phyloP scores from a whole-genome alignment of 805 yeast species.

The Tetrapisispora taiwanensis region DNA sequence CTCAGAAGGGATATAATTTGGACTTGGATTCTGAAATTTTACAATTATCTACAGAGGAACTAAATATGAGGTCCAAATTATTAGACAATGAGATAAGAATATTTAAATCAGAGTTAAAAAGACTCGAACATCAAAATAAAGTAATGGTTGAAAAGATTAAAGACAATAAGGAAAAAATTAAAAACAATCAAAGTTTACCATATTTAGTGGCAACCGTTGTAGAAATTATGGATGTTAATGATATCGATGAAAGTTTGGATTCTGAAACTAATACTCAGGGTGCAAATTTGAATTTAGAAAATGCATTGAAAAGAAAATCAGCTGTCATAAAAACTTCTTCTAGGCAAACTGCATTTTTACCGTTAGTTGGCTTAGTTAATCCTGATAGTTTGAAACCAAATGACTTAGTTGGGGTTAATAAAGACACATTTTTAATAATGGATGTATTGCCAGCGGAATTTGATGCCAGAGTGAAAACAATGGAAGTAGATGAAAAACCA shows the following conservation, averaged over 20 bases:
- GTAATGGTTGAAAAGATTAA: conserved; percentile 89
- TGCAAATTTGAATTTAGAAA: conserved; percentile 87
- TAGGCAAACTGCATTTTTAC: conserved; percentile 91
- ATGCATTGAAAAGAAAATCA: conserved; percentile 83
- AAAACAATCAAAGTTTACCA: conserved; percentile 89
- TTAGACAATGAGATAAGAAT: conserved; percentile 93
- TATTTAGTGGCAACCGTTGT: conserved; percentile 94
- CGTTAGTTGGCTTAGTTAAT: conserved; percentile 90
- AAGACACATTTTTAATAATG: conserved; percentile 84
- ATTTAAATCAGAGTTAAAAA: conserved; percentile 82
- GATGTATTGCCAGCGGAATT: conserved; percentile 95
- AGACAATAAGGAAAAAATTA: conserved; percentile 92
- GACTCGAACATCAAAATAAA: conserved; percentile 83
- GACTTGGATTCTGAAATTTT: too few species aligned
- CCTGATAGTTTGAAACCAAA: conserved; percentile 87
- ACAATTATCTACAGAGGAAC: conserved; percentile 54
- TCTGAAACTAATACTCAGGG: conserved; percentile 73
- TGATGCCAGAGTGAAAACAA: conserved; percentile 94
- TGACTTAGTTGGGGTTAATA: conserved; percentile 93
- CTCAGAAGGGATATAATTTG: too few species aligned
- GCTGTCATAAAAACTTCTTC: conserved; percentile 97
- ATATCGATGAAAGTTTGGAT: conserved; percentile 65
- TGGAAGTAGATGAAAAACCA: conserved; percentile 99
- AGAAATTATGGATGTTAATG: conserved; percentile 58
- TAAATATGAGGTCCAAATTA: conserved; percentile 70